Evolutionary conservation across 768 basidiomycete genomes (phyloP).

Genomic region (Trametes gibbosa): DNA sequence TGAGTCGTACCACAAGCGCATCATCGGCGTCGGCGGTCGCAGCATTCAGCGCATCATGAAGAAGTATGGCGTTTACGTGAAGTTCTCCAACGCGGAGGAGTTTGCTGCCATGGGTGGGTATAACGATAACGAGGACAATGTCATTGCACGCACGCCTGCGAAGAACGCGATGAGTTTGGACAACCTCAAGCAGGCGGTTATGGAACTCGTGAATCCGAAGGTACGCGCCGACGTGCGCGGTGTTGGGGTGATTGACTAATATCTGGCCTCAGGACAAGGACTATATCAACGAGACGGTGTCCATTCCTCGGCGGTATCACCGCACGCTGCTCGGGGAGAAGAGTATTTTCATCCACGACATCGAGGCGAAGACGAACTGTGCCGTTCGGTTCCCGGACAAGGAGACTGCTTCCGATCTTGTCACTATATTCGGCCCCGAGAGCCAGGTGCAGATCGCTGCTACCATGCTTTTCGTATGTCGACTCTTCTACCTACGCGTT

Average conservation of each 20-base stretch:
- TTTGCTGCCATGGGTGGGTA: slow-evolving; percentile 94
- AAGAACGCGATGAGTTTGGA: slow-evolving; percentile 97
- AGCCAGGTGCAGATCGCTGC: slow-evolving; percentile 96
- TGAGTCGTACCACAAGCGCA: slow-evolving; percentile 97
- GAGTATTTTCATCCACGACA: slow-evolving; percentile 94
- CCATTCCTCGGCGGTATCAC: slow-evolving; percentile 93
- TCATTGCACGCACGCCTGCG: slow-evolving; percentile 95
- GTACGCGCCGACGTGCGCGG: slow-evolving; percentile 38
- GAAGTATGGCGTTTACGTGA: slow-evolving; percentile 99
- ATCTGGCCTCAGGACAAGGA: slow-evolving; percentile 84
- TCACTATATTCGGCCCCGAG: slow-evolving; percentile 96
- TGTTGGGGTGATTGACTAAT: neutral
- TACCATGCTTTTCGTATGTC: slow-evolving; percentile 70
- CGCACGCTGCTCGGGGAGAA: slow-evolving; percentile 94
- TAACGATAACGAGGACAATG: slow-evolving; percentile 97
- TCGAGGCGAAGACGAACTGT: slow-evolving; percentile 95
- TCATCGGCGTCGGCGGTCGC: slow-evolving; percentile 96
- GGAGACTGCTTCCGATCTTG: slow-evolving; percentile 90
- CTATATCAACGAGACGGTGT: slow-evolving; percentile 89
- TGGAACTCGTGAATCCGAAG: slow-evolving; percentile 98
- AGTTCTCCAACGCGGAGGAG: slow-evolving; percentile 97
- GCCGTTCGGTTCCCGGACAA: slow-evolving; percentile 91
- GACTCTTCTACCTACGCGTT: neutral
- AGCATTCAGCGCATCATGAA: slow-evolving; percentile 99
- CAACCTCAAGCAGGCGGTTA: slow-evolving; percentile 91